These are phyloP conservation scores for Plasmodium gaboni DNA, from an alignment of 169 alveolate species.

Conservation along the genomic window DNA sequence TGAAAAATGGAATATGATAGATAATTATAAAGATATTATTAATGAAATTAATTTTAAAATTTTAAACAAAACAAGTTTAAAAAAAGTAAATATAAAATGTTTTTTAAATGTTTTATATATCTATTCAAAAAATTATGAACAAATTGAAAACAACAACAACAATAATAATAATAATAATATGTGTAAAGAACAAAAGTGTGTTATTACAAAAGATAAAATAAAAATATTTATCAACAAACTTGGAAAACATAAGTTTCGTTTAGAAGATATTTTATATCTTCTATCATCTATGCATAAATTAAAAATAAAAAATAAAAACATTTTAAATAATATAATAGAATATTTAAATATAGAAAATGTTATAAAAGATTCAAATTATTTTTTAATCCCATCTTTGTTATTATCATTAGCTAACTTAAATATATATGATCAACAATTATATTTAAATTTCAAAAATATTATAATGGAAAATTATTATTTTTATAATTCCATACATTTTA, in stretches of 20 bases:
- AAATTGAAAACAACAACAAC: background rate
- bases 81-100: slow-evolving; percentile 25
- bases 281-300: slow-evolving; percentile 35
- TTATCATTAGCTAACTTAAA: slow-evolving; percentile 42
- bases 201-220: background rate
- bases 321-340: slow-evolving; percentile 24
- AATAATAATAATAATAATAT: background rate
- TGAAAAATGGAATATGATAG: slow-evolving; percentile 24
- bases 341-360: slow-evolving; percentile 20
- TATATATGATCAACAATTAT: slow-evolving; percentile 37
- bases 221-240: slow-evolving; percentile 20
- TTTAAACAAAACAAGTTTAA: slow-evolving; percentile 18
- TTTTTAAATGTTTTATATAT: slow-evolving; percentile 24
- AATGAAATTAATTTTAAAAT: slow-evolving; percentile 25
- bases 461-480: slow-evolving; percentile 43
- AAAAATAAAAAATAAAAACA: slow-evolving; percentile 15
- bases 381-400: slow-evolving; percentile 37
- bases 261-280: slow-evolving; percentile 41
- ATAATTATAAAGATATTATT: slow-evolving; percentile 19
- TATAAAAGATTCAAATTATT: slow-evolving; percentile 23
- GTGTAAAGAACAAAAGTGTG: background rate
- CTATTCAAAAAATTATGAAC: slow-evolving; percentile 12
- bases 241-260: background rate
- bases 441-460: slow-evolving; percentile 29
- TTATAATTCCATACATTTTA: slow-evolving; percentile 57